phyloP scores from a whole-genome alignment of 305 asterid species.

The Coffea humblotiana region DNA sequence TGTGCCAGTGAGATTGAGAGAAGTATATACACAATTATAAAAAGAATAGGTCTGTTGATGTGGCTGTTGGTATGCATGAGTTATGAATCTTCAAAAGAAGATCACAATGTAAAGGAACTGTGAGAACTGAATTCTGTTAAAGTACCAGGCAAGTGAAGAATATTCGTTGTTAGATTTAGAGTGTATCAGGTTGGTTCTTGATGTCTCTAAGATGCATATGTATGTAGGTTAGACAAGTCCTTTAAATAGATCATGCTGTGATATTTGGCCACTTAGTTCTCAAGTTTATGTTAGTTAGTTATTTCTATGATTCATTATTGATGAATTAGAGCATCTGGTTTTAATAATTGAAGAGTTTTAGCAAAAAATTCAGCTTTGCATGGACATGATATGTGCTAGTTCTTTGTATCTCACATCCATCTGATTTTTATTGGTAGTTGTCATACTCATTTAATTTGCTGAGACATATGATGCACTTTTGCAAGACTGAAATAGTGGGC shows the following conservation, averaged over 20 bases:
- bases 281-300: background rate
- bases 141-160: background rate
- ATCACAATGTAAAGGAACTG: background rate
- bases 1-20: background rate
- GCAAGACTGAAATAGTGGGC: background rate
- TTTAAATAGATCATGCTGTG: background rate
- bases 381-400: background rate
- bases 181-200: background rate
- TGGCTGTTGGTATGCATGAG: background rate
- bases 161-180: background rate
- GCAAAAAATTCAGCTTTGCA: background rate
- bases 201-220: background rate
- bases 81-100: background rate
- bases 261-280: background rate
- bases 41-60: background rate
- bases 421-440: background rate
- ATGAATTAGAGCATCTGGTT: background rate
- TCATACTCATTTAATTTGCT: background rate
- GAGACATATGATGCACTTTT: background rate
- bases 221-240: background rate
- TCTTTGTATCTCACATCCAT: background rate
- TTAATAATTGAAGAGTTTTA: background rate
- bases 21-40: background rate
- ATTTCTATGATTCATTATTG: background rate
- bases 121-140: background rate